phyloP scores from a whole-genome alignment of 1,284 basidiomycete genomes.

The Hemileia vastatrix region DNA sequence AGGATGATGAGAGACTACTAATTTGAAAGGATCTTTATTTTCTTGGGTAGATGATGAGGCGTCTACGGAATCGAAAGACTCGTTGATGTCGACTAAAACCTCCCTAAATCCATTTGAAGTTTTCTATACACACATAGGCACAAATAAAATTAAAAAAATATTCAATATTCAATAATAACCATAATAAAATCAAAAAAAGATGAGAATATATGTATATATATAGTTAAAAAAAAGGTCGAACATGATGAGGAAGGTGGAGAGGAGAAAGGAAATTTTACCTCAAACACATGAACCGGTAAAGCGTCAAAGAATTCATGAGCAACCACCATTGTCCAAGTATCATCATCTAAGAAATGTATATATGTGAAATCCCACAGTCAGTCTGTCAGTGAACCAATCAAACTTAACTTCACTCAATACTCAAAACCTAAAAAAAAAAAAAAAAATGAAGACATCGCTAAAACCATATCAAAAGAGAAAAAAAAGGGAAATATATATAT shows the following conservation, averaged over 20 bases:
- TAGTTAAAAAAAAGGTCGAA: neutral
- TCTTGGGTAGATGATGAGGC: too few relatives aligned
- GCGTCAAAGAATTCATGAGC: conserved; percentile 99
- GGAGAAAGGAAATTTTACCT: conserved; percentile 51
- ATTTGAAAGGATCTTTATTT: conserved; percentile 52
- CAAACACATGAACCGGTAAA: conserved; percentile 78
- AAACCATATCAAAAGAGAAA: neutral
- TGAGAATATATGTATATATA: neutral
- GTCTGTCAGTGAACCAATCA: too few relatives aligned
- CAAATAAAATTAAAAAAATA: neutral
- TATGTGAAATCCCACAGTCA: too few relatives aligned
- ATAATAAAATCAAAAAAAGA: neutral
- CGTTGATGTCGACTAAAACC: conserved; percentile 59
- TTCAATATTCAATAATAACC: conserved; percentile 54
- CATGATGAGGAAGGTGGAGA: neutral
- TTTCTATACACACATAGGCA: conserved; percentile 21
- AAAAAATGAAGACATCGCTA: neutral
- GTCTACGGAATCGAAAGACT: neutral
- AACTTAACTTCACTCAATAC: too few relatives aligned
- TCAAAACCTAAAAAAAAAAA: neutral
- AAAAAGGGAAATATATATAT: neutral
- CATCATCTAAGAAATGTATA: conserved; percentile 33
- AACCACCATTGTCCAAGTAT: conserved; percentile 70
- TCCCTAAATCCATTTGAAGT: conserved; percentile 67
- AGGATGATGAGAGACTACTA: conserved; percentile 58